These are phyloP conservation scores for Russula ochroleuca DNA, from an alignment of 768 basidiomycete species.

Conservation along the genomic window DNA sequence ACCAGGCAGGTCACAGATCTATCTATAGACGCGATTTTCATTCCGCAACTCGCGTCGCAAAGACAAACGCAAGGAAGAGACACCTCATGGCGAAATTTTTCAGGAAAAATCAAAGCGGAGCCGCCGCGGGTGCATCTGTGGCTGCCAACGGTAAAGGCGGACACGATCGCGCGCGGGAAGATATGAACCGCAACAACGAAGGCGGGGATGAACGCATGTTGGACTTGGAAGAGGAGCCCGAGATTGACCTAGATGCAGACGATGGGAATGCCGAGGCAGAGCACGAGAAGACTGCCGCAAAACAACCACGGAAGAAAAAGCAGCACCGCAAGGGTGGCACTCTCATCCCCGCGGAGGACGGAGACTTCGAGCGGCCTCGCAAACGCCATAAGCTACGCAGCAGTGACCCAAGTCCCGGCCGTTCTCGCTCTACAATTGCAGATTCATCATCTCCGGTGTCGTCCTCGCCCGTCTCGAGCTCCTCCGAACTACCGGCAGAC, in stretches of 20 bases:
- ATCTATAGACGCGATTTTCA: background rate
- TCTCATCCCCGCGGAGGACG: background rate
- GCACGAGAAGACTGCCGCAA: background rate
- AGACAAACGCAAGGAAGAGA: constrained; percentile 68
- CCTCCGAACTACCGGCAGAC: constrained; percentile 9
- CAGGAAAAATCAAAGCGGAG: constrained; percentile 51
- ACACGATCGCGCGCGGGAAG: constrained; percentile 29
- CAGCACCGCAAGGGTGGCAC: constrained; percentile 1
- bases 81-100: constrained; percentile 72
- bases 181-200: background rate
- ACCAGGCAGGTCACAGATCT: constrained; percentile 6
- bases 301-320: constrained; percentile 4
- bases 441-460: background rate
- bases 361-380: constrained; percentile 33
- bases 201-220: background rate
- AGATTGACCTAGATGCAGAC: background rate
- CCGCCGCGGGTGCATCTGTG: constrained; percentile 29
- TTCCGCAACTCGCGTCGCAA: constrained; percentile 28
- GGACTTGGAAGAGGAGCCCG: background rate
- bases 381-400: constrained; percentile 38
- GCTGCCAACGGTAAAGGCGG: constrained; percentile 25
- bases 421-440: background rate
- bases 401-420: background rate
- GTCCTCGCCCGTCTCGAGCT: background rate
- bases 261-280: background rate